These are phyloP conservation scores for Boletus hoseneyae DNA, from an alignment of 1,284 basidiomycete species.

Conservation along the genomic window DNA sequence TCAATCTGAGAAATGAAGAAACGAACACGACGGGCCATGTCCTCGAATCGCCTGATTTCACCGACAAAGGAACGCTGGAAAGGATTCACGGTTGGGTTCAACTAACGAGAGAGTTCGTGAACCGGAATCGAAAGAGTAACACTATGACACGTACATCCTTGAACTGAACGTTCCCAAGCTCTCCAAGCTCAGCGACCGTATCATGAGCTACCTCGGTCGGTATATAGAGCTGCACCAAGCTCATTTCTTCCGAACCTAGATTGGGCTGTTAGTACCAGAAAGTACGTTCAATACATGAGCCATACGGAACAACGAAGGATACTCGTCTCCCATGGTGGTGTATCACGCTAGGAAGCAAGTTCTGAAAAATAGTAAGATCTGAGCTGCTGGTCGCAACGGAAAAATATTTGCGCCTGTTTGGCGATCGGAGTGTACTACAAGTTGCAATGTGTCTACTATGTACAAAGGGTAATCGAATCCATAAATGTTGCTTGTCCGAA, in stretches of 20 bases:
- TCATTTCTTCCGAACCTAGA: conserved; percentile 93
- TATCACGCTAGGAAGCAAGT: conserved; percentile 2
- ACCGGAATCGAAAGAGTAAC: neutral
- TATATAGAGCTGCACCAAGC: conserved; percentile 96
- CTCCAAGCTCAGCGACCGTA: conserved; percentile 92
- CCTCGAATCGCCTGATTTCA: conserved; percentile 92
- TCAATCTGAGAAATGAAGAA: conserved; percentile 89
- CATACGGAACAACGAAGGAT: conserved; percentile 83
- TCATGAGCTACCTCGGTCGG: conserved; percentile 98
- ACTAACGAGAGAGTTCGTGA: conserved; percentile 42
- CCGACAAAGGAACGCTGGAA: conserved; percentile 99
- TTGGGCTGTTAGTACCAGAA: conserved; percentile 5
- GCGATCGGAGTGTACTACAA: neutral
- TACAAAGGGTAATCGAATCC: neutral
- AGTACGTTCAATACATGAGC: neutral
- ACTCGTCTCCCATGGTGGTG: conserved; percentile 61
- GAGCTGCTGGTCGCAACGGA: neutral
- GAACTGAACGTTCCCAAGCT: conserved; percentile 95
- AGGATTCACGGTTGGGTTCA: conserved; percentile 93
- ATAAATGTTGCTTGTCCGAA: neutral
- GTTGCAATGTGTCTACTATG: neutral
- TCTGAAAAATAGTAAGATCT: neutral
- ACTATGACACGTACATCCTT: conserved; percentile 73
- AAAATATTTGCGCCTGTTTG: conserved; percentile 28
- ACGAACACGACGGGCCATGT: conserved; percentile 92